Evolutionary conservation across 345 rosid genomes (phyloP).

Genomic region (Cardamine occulta): DNA sequence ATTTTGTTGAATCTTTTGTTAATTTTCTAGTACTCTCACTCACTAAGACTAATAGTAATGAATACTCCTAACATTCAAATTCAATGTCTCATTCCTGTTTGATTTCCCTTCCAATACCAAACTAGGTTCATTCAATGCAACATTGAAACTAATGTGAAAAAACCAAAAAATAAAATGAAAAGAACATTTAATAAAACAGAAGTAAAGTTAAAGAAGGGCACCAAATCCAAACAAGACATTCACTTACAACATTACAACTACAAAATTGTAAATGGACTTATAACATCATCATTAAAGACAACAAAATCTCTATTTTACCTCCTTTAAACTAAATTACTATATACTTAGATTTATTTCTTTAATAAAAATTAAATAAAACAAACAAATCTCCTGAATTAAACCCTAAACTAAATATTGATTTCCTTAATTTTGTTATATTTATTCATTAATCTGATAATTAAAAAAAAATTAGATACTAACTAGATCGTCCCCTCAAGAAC

Average conservation of each 20-base stretch:
- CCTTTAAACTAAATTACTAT: constrained; percentile 1
- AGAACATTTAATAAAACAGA: neutral
- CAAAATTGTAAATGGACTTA: constrained; percentile 22
- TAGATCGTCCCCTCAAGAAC: constrained; percentile 26
- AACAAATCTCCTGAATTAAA: constrained; percentile 21
- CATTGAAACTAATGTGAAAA: constrained; percentile 35
- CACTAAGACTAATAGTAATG: constrained; percentile 14
- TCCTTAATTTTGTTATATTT: neutral
- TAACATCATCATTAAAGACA: constrained; percentile 34
- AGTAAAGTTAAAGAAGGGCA: constrained; percentile 2
- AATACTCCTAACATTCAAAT: constrained; percentile 33
- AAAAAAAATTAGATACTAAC: neutral
- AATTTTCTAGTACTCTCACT: neutral
- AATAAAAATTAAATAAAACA: neutral
- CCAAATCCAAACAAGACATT: constrained; percentile 29
- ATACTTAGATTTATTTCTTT: neutral
- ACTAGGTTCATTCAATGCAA: constrained; percentile 40
- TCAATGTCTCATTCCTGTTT: constrained; percentile 22
- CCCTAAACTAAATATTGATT: constrained; percentile 14
- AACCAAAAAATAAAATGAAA: neutral
- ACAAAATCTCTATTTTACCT: neutral
- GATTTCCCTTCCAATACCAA: constrained; percentile 22
- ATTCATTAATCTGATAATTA: neutral
- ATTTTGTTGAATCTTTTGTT: neutral
- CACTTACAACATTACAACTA: constrained; percentile 21